These are phyloP conservation scores for Metschnikowia shivogae DNA, from an alignment of 805 yeast species.

Conservation along the genomic window DNA sequence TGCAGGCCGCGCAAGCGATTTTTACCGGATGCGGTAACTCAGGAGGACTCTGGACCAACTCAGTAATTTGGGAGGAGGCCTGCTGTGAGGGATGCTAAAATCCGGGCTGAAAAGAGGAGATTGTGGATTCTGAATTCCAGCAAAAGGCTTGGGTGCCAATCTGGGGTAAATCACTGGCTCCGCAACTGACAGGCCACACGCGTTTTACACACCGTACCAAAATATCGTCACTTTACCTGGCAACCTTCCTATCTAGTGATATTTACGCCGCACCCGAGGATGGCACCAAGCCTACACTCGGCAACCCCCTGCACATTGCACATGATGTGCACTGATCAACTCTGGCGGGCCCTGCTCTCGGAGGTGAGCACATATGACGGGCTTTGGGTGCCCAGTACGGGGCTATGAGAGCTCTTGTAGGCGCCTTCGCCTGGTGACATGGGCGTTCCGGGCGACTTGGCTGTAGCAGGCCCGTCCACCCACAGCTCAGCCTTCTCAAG, in stretches of 20 bases:
- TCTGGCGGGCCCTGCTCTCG: background rate
- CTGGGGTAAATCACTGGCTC: background rate
- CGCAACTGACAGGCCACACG: too few species aligned
- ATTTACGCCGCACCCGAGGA: too few species aligned
- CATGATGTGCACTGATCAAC: background rate
- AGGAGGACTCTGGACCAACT: background rate
- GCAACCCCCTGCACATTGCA: too few species aligned
- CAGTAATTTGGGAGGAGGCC: background rate
- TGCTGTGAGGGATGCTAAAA: background rate
- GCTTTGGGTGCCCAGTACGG: background rate
- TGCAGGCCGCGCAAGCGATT: background rate
- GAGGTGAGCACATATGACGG: constrained; percentile 1
- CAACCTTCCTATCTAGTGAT: too few species aligned
- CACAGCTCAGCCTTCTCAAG: constrained; percentile 82
- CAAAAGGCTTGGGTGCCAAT: background rate
- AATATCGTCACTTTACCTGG: too few species aligned
- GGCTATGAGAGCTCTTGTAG: background rate
- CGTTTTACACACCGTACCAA: too few species aligned
- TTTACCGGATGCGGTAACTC: background rate
- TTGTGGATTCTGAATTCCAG: background rate
- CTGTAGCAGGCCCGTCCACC: constrained; percentile 42
- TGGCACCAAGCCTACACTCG: too few species aligned
- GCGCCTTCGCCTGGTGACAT: background rate
- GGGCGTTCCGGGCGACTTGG: background rate
- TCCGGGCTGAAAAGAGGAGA: background rate